Percentiles rank a stretch among this genome's conserved stretches.
Conservation (phyloP, 345 rosid species). For the Anacardium occidentale region DNA sequence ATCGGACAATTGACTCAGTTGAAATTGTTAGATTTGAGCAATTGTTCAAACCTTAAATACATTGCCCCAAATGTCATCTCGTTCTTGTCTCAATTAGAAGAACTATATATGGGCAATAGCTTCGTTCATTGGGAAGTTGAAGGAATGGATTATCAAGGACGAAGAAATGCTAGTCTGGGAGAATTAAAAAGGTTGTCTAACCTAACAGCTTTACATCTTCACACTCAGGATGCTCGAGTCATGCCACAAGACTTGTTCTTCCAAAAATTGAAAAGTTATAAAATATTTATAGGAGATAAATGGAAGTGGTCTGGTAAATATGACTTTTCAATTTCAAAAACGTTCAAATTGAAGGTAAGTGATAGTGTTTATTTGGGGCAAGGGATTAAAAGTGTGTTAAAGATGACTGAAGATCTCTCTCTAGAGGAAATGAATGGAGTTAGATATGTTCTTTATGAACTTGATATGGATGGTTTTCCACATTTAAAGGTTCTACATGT, state of each 20-base stretch:
- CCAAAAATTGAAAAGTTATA: background rate
- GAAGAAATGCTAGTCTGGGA: constrained; percentile 16
- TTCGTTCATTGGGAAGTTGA: constrained; percentile 25
- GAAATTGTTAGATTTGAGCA: constrained; percentile 16
- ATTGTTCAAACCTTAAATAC: constrained; percentile 16
- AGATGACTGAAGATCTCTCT: too few species aligned
- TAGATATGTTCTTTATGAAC: too few species aligned
- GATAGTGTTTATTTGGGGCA: too few species aligned
- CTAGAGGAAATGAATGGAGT: too few species aligned
- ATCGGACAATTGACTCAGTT: constrained; percentile 20
- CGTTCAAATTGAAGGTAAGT: too few species aligned
- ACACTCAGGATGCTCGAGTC: background rate
- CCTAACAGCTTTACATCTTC: constrained; percentile 1
- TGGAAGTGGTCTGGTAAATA: background rate
- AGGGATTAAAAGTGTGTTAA: too few species aligned
- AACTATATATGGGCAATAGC: constrained; percentile 15
- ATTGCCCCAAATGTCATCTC: constrained; percentile 24
- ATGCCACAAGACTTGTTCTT: constrained; percentile 13
- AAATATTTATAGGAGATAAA: background rate
- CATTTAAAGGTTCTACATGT: too few species aligned
- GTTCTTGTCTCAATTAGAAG: constrained; percentile 24
- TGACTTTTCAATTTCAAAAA: background rate
- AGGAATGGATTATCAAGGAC: background rate
- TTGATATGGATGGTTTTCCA: too few species aligned
- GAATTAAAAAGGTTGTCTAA: constrained; percentile 23